Conservation (phyloP, 352 stramenopile genomes). For the Aphanomyces astaci region DNA sequence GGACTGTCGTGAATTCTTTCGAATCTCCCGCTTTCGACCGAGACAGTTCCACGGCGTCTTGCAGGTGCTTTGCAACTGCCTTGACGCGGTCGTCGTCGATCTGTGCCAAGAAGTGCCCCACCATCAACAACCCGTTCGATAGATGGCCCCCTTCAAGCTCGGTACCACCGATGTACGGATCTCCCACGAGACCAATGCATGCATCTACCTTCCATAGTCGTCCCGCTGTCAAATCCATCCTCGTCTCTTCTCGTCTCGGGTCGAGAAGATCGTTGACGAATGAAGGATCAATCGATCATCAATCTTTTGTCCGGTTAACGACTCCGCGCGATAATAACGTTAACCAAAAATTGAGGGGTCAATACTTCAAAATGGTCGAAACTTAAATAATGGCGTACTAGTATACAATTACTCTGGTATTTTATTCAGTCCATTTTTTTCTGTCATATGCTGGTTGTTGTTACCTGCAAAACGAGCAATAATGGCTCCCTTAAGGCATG, state of each 20-base stretch:
- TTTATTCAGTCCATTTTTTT: no score
- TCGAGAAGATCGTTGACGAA: background rate
- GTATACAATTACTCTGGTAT: no score
- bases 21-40: slow-evolving; percentile 53
- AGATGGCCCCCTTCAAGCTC: slow-evolving; percentile 68
- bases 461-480: no score
- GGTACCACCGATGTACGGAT: slow-evolving; percentile 70
- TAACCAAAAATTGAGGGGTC: slow-evolving; percentile 11
- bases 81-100: slow-evolving; percentile 36
- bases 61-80: slow-evolving; percentile 32
- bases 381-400: slow-evolving; percentile 1
- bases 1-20: slow-evolving; percentile 51
- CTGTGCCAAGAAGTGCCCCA: slow-evolving; percentile 12
- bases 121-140: slow-evolving; percentile 44
- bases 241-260: background rate
- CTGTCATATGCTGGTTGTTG: no score
- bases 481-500: no score
- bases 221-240: slow-evolving; percentile 26
- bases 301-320: background rate
- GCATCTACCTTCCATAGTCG: slow-evolving; percentile 52
- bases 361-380: background rate
- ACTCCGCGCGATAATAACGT: background rate
- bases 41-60: slow-evolving; percentile 41
- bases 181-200: slow-evolving; percentile 69
- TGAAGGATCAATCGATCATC: background rate